Evolutionary conservation across 441 rosid genomes (phyloP).

Genomic region (Dalechampia spathulata): DNA sequence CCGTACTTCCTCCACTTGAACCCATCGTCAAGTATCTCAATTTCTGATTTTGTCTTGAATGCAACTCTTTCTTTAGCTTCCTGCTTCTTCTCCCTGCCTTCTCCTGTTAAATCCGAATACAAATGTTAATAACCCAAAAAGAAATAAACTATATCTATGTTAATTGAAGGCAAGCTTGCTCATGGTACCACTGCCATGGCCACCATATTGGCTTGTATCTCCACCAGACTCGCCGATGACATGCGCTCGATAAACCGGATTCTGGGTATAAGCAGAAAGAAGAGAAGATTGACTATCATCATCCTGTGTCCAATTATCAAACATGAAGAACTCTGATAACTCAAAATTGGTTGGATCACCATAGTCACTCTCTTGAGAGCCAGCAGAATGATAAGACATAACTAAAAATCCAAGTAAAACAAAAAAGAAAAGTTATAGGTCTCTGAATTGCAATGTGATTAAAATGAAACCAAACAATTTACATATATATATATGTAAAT

Average conservation of each 20-base stretch:
- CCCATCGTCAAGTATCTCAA: conserved; percentile 84
- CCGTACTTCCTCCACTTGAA: conserved; percentile 96
- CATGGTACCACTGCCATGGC: conserved; percentile 35
- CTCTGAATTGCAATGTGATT: too few relatives aligned
- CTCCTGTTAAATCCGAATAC: conserved; percentile 23
- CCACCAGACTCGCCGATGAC: conserved; percentile 28
- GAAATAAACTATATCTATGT: too few relatives aligned
- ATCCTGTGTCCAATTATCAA: conserved; percentile 39
- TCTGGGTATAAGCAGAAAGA: conserved; percentile 20
- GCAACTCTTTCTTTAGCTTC: conserved; percentile 58
- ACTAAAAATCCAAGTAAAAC: too few relatives aligned
- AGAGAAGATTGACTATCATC: conserved; percentile 32
- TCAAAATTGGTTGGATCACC: conserved; percentile 29
- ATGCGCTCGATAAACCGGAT: conserved; percentile 30
- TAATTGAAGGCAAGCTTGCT: too few relatives aligned
- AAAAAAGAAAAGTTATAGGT: too few relatives aligned
- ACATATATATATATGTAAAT: background rate
- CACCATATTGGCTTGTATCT: conserved; percentile 24
- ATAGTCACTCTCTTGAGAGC: conserved; percentile 25
- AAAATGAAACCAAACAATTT: background rate
- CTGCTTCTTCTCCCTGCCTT: conserved; percentile 26
- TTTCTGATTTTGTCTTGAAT: conserved; percentile 68
- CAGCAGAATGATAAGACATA: conserved; percentile 4
- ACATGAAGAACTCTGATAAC: conserved; percentile 35
- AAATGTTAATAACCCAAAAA: too few relatives aligned